Base-by-base conservation (phyloP, 306 rosid species). In the Erythrophleum fordii region DNA sequence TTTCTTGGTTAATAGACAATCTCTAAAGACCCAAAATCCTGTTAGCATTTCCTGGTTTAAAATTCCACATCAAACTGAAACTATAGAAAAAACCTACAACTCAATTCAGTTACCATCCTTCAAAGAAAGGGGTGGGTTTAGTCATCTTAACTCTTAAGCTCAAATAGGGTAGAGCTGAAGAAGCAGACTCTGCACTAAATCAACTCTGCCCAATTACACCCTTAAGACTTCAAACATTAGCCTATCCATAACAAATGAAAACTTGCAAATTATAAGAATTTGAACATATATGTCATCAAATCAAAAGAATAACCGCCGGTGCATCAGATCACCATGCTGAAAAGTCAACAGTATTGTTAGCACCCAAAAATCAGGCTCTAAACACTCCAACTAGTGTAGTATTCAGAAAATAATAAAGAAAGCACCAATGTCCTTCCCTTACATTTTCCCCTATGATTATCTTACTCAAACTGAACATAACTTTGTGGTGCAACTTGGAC, bases 161-260 rank as follows among this genome's bases (percentile, higher is more conserved):
- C 31, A 23, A 5, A 23, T 22, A 23, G 29, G 66, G 3, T 25
- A 59, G 45, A 17, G 41, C 11, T 10, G 56, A 53, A 77, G 58
- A 44, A 16, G 72, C 41, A 39, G 25, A 28, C 41, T 7, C 22
- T 17, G 6, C 11, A 55, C 48, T 41, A 12, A 56, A 67, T 59
- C 39, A 69, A 69, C 58, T 25, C 10, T 37, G 23, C 22, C 46
- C 39, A 59, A 16, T 34, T 1, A 31, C 37, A 66, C 29, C 61
- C 69, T 16, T 26, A 66, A 44, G 23, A 74, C 52, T 23, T 69
- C 59, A 75, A 35, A 17, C 75, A 52, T 11, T 66, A 41, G n/a
- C 37, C 75, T 66, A 25, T 52, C 44, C 22, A 20, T 41, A 25
- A 46, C 5, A 46, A 55, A 23, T 3, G n/a, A 53, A 46, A 18